Percentiles rank a stretch among this genome's conserved stretches.
Conservation (phyloP, 164 flowering plant genomes). For the Magnolia changhungtana region DNA sequence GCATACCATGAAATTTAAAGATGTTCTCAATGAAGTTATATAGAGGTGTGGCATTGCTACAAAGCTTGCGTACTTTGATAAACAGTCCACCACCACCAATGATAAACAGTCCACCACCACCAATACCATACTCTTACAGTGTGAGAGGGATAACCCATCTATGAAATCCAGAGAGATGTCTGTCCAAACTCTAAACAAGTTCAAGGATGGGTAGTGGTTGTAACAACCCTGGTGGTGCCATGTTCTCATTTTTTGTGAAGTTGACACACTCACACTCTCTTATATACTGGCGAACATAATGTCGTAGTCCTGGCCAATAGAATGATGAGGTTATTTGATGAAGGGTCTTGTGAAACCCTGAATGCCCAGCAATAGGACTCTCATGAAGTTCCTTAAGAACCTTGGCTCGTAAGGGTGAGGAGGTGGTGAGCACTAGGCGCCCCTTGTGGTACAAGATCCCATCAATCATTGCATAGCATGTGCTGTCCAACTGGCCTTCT, state of each 20-base stretch:
- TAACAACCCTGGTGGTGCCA: neutral
- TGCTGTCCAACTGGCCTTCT: too few relatives aligned
- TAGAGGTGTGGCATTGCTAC: neutral
- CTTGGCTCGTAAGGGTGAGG: neutral
- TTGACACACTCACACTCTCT: conserved; percentile 3
- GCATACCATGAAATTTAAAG: too few relatives aligned
- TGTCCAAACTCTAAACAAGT: neutral
- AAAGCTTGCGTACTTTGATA: conserved; percentile 4
- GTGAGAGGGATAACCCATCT: conserved; percentile 6
- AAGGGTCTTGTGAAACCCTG: neutral
- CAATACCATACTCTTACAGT: neutral
- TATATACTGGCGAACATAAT: neutral
- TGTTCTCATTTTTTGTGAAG: neutral
- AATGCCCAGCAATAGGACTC: neutral
- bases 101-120: conserved; percentile 6
- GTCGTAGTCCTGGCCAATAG: neutral
- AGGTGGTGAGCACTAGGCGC: too few relatives aligned
- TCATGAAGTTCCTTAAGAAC: neutral
- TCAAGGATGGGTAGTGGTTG: conserved; percentile 1
- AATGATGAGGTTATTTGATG: neutral
- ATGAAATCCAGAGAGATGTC: conserved; percentile 4
- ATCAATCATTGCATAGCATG: too few relatives aligned
- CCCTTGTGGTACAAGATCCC: too few relatives aligned
- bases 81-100: conserved; percentile 6
- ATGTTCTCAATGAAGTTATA: neutral